Evolutionary conservation across 495 filamentous ascomycete genomes (phyloP), one percentile per base, ranked within the genome.

Genomic region (Trichocladium uniseriatum): DNA sequence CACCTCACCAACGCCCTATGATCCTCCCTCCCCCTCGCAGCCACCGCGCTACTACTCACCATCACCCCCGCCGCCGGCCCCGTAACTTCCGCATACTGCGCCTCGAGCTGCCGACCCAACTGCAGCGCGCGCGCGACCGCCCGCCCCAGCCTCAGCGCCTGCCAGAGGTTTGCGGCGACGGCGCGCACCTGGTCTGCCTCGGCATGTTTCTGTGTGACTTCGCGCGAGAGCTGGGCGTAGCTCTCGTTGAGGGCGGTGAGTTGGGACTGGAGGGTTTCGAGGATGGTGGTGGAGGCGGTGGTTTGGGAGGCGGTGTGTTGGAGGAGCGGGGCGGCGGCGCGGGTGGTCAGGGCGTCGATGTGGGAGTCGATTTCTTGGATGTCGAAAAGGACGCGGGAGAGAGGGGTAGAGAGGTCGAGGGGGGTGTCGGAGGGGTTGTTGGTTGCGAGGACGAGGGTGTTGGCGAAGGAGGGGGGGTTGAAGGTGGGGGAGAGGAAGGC

Each of bases 361-460:
- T 95, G 88, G 1, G 89, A 94, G 67, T 97, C 90, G 51, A 99
- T 83, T 65, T 97, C 92, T 64, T 99, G 92, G 14, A 94, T 79
- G 67, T 99, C 92, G 67, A 99, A 99, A 15, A 97, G 78, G 11
- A 97, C 92, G 40, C 87, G 80, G 2, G 90, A 95, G 31, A 97
- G 78, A 3, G 92, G 92, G 29, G 92, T 97, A 6, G 89, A 86
- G 46, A 97, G 83, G 69, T 96, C 92, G 59, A 97, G 74, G 27
- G 88, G 83, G 4, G 83, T 85, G 66, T 97, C 92, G 56, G 80
- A 84, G 37, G 87, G 78, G 75, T 95, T 92, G 73, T 95, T 96
- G 47, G 92, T 97, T 38, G 79, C 75, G 28, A 87, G 78, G 28
- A 97, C 86, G 36, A 98, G 79, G 21, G 80, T 80, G 66, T 95